These are phyloP conservation scores for Lepidium africanum DNA, from an alignment of 345 rosid species.

Conservation along the genomic window DNA sequence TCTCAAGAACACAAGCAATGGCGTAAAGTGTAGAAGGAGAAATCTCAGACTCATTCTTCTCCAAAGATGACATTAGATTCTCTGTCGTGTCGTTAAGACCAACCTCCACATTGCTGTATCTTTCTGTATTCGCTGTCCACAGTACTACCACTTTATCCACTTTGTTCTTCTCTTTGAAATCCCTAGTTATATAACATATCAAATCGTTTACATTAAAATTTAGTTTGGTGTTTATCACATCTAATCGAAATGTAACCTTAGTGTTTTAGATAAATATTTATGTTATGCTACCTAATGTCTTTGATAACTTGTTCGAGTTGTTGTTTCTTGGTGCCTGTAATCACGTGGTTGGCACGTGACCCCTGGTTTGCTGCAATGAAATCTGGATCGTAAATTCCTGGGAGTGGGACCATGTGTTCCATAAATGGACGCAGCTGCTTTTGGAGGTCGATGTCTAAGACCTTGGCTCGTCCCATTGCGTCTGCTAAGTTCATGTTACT, in stretches of 20 bases:
- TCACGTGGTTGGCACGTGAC: conserved; percentile 79
- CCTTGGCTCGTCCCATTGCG: conserved; percentile 92
- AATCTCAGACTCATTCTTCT: conserved; percentile 78
- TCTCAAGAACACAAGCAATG: conserved; percentile 80
- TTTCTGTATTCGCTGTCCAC: conserved; percentile 99
- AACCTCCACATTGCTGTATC: conserved; percentile 77
- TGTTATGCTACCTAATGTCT: conserved; percentile 63
- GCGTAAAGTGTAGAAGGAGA: conserved; percentile 93
- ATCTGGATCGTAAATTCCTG: conserved; percentile 84
- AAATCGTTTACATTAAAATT: no score
- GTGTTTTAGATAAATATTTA: background rate
- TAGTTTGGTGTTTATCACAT: no score
- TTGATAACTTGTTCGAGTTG: conserved; percentile 71
- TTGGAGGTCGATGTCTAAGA: conserved; percentile 84
- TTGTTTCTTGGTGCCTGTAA: conserved; percentile 82
- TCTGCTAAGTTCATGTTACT: conserved; percentile 95
- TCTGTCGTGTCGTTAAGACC: conserved; percentile 91
- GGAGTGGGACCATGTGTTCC: conserved; percentile 91
- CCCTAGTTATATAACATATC: conserved; percentile 34
- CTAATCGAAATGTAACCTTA: background rate
- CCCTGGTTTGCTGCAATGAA: conserved; percentile 98
- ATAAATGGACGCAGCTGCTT: conserved; percentile 93
- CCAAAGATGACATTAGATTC: conserved; percentile 77
- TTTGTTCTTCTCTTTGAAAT: conserved; percentile 75
- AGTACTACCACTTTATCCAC: conserved; percentile 88